phyloP scores from a whole-genome alignment of 257 asterid genomes.

The Ajuga chamaepitys region DNA sequence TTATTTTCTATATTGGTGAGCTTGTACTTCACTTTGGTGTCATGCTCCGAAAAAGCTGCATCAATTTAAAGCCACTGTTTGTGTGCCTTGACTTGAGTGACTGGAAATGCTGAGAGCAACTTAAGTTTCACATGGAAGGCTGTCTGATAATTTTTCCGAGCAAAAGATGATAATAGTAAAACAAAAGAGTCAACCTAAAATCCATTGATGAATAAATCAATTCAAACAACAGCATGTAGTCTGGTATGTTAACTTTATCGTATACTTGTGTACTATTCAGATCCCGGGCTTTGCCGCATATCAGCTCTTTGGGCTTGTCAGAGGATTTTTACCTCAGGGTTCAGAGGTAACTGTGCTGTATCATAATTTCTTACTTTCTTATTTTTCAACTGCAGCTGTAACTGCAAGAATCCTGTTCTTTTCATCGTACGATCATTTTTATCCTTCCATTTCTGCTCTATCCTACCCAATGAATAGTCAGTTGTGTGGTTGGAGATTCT shows the following conservation, averaged over 20 bases:
- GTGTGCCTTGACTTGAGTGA: neutral
- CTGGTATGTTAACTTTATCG: neutral
- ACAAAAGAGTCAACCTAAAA: neutral
- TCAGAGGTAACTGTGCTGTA: slow-evolving; percentile 42
- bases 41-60: neutral
- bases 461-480: too few species aligned
- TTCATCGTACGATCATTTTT: too few species aligned
- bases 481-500: neutral
- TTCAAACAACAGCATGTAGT: neutral
- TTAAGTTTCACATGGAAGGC: neutral
- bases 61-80: neutral
- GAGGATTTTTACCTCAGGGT: slow-evolving; percentile 66
- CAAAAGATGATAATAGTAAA: neutral
- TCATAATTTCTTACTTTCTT: neutral
- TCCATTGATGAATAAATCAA: neutral
- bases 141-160: neutral
- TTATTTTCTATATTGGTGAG: neutral
- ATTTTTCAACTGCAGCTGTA: neutral
- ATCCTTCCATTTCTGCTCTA: too few species aligned
- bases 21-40: neutral
- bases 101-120: neutral
- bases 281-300: slow-evolving; percentile 88
- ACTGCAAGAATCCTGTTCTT: neutral
- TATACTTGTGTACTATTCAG: slow-evolving; percentile 29
- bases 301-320: slow-evolving; percentile 69